Evolutionary conservation across 2,329 filamentous ascomycete genomes (phyloP).

Genomic region (Ambrosiella cleistominuta): DNA sequence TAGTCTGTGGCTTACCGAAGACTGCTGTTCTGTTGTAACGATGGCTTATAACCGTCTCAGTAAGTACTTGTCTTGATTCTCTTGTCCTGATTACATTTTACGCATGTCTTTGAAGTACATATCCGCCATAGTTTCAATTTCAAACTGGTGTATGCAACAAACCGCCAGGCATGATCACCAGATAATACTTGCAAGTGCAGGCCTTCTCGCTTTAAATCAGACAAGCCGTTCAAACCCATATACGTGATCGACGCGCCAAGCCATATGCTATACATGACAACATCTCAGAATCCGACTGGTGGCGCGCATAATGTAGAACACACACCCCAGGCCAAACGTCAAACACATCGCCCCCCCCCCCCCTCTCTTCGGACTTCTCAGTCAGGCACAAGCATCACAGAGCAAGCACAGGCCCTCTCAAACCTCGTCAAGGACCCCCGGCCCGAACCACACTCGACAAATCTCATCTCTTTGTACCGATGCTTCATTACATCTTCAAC

Average conservation of each 20-base stretch:
- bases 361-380: not conserved
- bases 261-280: not conserved
- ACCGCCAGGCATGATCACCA: not conserved
- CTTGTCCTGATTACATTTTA: not conserved
- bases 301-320: not conserved
- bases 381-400: not conserved
- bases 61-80: slow-evolving; percentile 10
- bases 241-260: not conserved
- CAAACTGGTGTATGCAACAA: not conserved
- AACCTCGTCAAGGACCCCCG: not conserved
- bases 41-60: slow-evolving; percentile 15
- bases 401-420: not conserved
- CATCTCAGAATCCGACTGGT: not conserved
- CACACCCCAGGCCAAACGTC: slow-evolving; percentile 5
- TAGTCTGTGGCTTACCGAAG: not conserved
- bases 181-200: not conserved
- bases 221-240: not conserved
- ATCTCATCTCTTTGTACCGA: not conserved
- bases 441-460: not conserved
- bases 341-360: slow-evolving; percentile 6
- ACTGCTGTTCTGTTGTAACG: not conserved
- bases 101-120: not conserved
- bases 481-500: not conserved
- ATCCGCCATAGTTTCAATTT: not conserved
- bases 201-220: not conserved